Evolutionary conservation across 192 early-diverging fungal species (phyloP).

Genomic region (Coemansia nantahalensis): DNA sequence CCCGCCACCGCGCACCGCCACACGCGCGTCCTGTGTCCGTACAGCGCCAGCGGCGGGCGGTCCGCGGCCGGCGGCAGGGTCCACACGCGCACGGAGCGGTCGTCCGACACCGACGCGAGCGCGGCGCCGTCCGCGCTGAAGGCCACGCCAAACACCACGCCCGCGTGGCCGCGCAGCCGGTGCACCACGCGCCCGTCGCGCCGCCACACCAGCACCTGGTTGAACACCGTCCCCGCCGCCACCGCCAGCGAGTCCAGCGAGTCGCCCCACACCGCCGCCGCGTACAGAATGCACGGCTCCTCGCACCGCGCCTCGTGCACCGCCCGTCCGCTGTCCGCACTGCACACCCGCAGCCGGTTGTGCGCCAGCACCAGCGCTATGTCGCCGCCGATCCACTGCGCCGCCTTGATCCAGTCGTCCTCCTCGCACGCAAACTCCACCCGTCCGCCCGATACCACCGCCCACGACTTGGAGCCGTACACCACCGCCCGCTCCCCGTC

Average conservation of each 20-base stretch:
- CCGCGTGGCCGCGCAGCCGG: constrained; percentile 40
- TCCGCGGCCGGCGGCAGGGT: too few relatives aligned
- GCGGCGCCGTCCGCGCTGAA: constrained; percentile 59
- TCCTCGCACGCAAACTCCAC: constrained; percentile 38
- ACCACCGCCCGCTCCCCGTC: constrained; percentile 13
- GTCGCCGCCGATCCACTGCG: constrained; percentile 60
- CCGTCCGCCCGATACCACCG: constrained; percentile 6
- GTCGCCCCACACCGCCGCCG: constrained; percentile 67
- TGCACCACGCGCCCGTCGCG: not conserved
- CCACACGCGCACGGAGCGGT: constrained; percentile 82
- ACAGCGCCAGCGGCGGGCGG: too few relatives aligned
- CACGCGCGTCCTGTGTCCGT: too few relatives aligned
- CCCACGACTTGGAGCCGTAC: constrained; percentile 56
- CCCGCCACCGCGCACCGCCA: too few relatives aligned
- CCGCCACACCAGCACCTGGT: constrained; percentile 73
- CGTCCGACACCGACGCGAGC: constrained; percentile 75
- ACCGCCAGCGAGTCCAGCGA: constrained; percentile 53
- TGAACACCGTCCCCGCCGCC: constrained; percentile 82
- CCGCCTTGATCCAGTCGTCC: constrained; percentile 78
- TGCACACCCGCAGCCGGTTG: constrained; percentile 66
- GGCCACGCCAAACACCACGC: constrained; percentile 74
- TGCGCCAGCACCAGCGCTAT: constrained; percentile 73
- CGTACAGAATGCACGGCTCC: constrained; percentile 71
- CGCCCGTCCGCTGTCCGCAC: constrained; percentile 17
- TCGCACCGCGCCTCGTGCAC: constrained; percentile 62